A percentile compares a stretch with the other conserved stretches of the same genome.
phyloP scores from a whole-genome alignment of 345 rosid genomes.

The Brassica incana region DNA sequence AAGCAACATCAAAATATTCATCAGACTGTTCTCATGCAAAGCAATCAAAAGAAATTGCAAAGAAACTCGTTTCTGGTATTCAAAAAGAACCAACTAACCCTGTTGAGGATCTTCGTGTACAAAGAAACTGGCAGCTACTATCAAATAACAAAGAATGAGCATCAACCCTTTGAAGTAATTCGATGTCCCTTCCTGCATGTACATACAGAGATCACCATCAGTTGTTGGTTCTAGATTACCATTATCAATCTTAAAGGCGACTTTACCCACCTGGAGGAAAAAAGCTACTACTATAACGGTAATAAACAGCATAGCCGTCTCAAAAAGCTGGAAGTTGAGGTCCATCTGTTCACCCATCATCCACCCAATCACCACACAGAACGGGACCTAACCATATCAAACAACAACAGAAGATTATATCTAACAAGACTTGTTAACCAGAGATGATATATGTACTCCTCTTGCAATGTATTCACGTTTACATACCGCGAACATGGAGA shows the following conservation, averaged over 20 bases:
- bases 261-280: conserved; percentile 46
- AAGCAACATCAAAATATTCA: no score
- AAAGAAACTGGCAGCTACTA: conserved; percentile 85
- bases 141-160: conserved; percentile 83
- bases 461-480: conserved; percentile 4
- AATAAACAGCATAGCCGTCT: conserved; percentile 83
- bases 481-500: conserved; percentile 94
- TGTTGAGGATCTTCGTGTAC: conserved; percentile 61
- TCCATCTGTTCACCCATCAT: conserved; percentile 84
- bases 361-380: conserved; percentile 82
- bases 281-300: conserved; percentile 84
- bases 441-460: conserved; percentile 18
- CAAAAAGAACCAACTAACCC: conserved; percentile 31
- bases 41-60: no score
- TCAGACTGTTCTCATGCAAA: no score
- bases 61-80: not conserved
- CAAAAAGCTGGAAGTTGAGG: conserved; percentile 82
- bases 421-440: not conserved
- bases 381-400: conserved; percentile 53
- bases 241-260: no score
- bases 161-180: conserved; percentile 84
- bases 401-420: not conserved
- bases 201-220: no score
- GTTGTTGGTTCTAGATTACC: no score
- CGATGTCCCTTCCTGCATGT: conserved; percentile 65